Percentiles rank a stretch among this genome's conserved stretches.
phyloP scores from a whole-genome alignment of 768 basidiomycete genomes.

The Mycena epipterygia region DNA sequence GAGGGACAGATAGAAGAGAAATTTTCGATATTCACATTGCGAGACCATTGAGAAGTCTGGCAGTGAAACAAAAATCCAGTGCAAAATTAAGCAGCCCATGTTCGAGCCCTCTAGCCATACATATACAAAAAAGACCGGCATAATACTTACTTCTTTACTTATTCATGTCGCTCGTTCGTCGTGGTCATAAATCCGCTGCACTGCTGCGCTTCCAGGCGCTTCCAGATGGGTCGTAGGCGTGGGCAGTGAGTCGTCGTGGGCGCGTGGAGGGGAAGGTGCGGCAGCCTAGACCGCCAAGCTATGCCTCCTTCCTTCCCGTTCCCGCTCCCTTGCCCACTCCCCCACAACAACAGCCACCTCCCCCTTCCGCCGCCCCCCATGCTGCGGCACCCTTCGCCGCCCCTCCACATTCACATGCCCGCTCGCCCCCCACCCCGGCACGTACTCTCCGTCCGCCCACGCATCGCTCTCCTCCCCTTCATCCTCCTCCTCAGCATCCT shows the following conservation, averaged over 20 bases:
- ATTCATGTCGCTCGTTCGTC: conserved; percentile 1
- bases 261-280: neutral
- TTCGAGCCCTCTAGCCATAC: conserved; percentile 27
- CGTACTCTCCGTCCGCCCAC: conserved; percentile 78
- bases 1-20: too few species aligned
- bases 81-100: conserved; percentile 33
- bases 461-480: conserved; percentile 76
- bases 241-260: neutral
- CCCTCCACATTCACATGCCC: conserved; percentile 32
- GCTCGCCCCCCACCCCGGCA: conserved; percentile 40
- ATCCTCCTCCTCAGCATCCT: conserved; percentile 61
- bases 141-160: conserved; percentile 33
- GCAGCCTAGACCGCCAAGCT: conserved; percentile 22
- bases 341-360: conserved; percentile 12
- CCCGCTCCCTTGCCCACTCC: conserved; percentile 28
- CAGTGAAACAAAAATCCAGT: neutral
- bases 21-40: too few species aligned
- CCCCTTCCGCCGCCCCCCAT: conserved; percentile 16
- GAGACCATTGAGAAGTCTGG: too few species aligned
- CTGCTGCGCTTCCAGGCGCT: neutral
- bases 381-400: conserved; percentile 4
- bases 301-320: conserved; percentile 26
- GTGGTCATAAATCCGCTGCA: conserved; percentile 5
- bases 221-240: neutral
- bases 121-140: conserved; percentile 30